Evolutionary conservation across 805 yeast genomes (phyloP), one percentile per base, ranked within the genome.

Genomic region (Schizosaccharomyces lindneri): DNA sequence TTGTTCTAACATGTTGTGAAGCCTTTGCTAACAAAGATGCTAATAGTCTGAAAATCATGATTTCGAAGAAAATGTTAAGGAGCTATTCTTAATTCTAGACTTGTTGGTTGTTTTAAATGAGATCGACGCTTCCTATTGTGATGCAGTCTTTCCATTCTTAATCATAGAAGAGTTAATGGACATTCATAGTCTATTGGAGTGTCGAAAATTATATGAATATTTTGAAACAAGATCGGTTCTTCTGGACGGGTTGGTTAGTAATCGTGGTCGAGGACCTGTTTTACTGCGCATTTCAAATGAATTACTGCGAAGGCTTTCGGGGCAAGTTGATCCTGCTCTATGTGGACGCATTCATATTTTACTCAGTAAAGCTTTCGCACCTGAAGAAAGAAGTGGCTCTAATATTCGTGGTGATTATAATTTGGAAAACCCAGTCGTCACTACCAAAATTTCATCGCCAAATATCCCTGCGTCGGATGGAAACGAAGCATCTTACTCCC

Each of bases 371-470:
- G 74, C 73, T 3, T 72, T 72, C 61, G 72, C 74, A 1, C 62
- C 72, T 24, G 63, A 65, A 55, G 74, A 72, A 59, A 67, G 69
- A 51, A 68, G 72, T n/a, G 74, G 74, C 6, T 64, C 72, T 17
- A 72, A 72, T 60, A 67, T 69, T 17, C 67, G 70, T 19, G 75
- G 74, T 1, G 68, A 67, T 9, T 72, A 68, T 64, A 67, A 72
- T 62, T 63, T 64, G 0, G 74, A 68, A 31, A 72, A 72, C 29
- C 11, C 31, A 17, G 19, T 29, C 13, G 17, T 21, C 11, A 51
- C 7, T 21, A 29, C 27, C n/a, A 29, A 51, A 24, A 11, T 24
- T 21, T 24, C 57, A 9, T 17, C 32, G 4, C 29, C 48, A 36
- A 19, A n/a, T 24, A 46, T 24, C 21, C 51, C 51, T 24, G 27